Evolutionary conservation across 148 eudicot species (phyloP).

Genomic region (Polygonum maritimum): DNA sequence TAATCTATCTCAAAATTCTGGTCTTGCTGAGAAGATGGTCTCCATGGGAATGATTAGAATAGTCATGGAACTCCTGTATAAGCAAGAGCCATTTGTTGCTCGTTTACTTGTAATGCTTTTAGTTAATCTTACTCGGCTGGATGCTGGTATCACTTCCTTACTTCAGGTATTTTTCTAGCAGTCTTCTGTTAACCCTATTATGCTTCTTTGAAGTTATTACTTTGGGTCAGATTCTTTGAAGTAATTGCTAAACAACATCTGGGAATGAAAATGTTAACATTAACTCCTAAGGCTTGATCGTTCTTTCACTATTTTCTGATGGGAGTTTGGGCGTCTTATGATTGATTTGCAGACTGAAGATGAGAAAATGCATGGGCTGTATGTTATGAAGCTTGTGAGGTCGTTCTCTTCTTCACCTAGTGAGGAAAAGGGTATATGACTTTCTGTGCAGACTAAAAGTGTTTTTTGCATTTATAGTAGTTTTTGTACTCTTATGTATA

Average conservation of each 20-base stretch:
- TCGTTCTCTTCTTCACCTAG: conserved; percentile 73
- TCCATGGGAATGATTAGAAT: conserved; percentile 44
- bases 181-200: neutral
- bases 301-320: conserved; percentile 5
- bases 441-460: neutral
- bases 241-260: neutral
- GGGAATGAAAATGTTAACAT: neutral
- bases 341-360: conserved; percentile 46
- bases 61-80: conserved; percentile 65
- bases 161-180: conserved; percentile 63
- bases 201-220: neutral
- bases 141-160: conserved; percentile 77
- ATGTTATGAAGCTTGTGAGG: conserved; percentile 89
- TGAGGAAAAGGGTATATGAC: conserved; percentile 50
- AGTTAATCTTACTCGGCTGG: conserved; percentile 90
- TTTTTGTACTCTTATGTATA: neutral
- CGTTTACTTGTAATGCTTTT: conserved; percentile 75
- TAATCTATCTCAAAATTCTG: conserved; percentile 71
- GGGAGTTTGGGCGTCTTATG: conserved; percentile 8
- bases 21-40: conserved; percentile 69
- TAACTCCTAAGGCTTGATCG: neutral
- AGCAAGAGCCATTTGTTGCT: conserved; percentile 42
- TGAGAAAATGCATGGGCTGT: conserved; percentile 77
- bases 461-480: neutral
- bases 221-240: neutral